Base-by-base conservation (phyloP, 2,329 filamentous ascomycete species). In the Rhynchosporium secalis region DNA sequence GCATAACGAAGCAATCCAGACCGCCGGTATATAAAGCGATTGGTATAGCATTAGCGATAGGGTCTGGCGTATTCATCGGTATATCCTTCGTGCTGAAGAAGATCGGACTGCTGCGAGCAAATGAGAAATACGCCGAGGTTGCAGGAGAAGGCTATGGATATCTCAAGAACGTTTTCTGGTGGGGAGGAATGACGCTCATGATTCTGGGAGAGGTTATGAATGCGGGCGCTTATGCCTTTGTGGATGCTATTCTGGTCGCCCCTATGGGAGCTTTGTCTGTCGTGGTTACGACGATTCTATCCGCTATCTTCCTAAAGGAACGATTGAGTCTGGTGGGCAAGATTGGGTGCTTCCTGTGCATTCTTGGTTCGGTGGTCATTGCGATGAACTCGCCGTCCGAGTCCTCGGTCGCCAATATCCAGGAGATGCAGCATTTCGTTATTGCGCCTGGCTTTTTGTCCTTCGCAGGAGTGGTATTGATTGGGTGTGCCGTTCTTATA, bases 131-230 rank as follows among this genome's bases (percentile, higher is more conserved):
- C 80, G 90, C 96, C 65, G 92, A 98, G 77, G 91, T 91, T 68
- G 93, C 95, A 0, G 95, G 95, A 64, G 94, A 98, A 76, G 95
- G 95, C 61, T 98, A 98, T 75, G 93, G 94, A 65, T 99, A 98
- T 75, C 85, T 99, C 71, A 96, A 96, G 79, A 98, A 98, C 72
- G 81, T 81, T 26, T 96, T 85, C 80, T 99, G 95, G 95, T 99
- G 95, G 95, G 76, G 80, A 1, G 95, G 95, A 70, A 98, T 99
- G 95, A 92, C 81, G 0, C 82, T 98, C 63, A 98, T 99, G 95
- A 96, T 98, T 70, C 72, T 98, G 48, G 95, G 95, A 69, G 95
- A 99, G 77, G 86, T 96, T 61, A 96, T 92, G 84, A 99, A 99
- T 78, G 96, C 98, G 75, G 91, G 94, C 74, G 95, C 95, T 59